Conservation (phyloP, 192 early-diverging fungal species). For the Entomortierella chlamydospora region DNA sequence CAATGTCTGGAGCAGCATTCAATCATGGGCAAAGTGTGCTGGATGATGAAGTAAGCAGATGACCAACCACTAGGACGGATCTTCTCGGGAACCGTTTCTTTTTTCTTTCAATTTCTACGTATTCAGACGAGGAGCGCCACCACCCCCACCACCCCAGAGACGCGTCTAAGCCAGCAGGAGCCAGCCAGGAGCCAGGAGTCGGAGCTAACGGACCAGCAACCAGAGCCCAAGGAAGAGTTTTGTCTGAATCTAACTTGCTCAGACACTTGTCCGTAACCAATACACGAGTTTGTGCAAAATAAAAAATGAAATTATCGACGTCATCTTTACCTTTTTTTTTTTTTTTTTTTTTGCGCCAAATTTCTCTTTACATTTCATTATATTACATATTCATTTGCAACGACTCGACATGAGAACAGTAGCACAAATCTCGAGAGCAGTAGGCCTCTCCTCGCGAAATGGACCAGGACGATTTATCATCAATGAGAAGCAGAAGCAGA, state of each 20-base stretch:
- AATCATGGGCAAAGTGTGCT: conserved; percentile 9
- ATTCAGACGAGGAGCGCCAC: conserved; percentile 46
- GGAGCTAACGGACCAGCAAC: conserved; percentile 1
- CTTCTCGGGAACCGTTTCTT: conserved; percentile 53
- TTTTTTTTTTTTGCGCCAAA: no score
- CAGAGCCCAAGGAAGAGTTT: not conserved
- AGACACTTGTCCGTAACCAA: not conserved
- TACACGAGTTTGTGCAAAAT: not conserved
- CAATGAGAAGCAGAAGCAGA: not conserved
- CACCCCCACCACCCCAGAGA: conserved; percentile 56
- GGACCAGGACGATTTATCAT: not conserved
- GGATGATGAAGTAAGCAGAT: conserved; percentile 36
- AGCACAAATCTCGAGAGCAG: not conserved
- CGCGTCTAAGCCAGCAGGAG: conserved; percentile 35
- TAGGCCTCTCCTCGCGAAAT: not conserved
- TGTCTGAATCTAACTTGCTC: not conserved
- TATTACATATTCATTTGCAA: not conserved
- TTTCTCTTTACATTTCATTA: no score
- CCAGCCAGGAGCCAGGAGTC: conserved; percentile 15
- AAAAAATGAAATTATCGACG: no score
- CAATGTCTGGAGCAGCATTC: conserved; percentile 6
- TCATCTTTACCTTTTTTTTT: no score
- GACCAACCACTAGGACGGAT: conserved; percentile 53
- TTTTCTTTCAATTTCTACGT: conserved; percentile 25
- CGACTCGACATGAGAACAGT: not conserved